Evolutionary conservation across 1,284 basidiomycete genomes (phyloP).

Genomic region (Fomitopsis betulina): DNA sequence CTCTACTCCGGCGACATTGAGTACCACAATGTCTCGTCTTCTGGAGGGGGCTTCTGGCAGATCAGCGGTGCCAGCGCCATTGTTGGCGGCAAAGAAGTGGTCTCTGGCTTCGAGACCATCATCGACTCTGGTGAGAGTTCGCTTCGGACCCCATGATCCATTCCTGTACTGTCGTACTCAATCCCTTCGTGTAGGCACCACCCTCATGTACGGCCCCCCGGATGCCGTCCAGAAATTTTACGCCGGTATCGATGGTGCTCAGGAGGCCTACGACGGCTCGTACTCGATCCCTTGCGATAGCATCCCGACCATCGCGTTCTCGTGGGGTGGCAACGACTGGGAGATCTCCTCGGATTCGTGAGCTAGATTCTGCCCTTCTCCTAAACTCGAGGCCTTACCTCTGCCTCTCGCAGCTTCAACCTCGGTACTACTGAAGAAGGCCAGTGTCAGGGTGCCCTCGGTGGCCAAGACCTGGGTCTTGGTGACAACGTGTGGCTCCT

Average conservation of each 20-base stretch:
- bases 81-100: constrained; percentile 23
- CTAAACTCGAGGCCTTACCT: neutral
- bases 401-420: constrained; percentile 18
- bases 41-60: constrained; percentile 32
- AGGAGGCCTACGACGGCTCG: constrained; percentile 28
- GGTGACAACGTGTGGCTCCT: constrained; percentile 27
- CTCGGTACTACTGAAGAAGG: constrained; percentile 4
- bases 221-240: constrained; percentile 40
- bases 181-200: constrained; percentile 27
- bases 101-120: constrained; percentile 26
- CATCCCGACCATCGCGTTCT: constrained; percentile 33
- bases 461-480: constrained; percentile 19
- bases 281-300: constrained; percentile 37
- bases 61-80: constrained; percentile 31
- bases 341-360: constrained; percentile 23
- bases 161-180: neutral
- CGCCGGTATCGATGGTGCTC: constrained; percentile 33
- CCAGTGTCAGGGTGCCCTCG: constrained; percentile 13
- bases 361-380: neutral
- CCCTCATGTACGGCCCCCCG: constrained; percentile 43
- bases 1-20: constrained; percentile 35
- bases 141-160: neutral
- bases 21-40: constrained; percentile 8
- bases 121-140: constrained; percentile 5
- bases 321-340: constrained; percentile 36